Conservation (phyloP, 148 eudicot genomes). For the Vaccinium darrowii region DNA sequence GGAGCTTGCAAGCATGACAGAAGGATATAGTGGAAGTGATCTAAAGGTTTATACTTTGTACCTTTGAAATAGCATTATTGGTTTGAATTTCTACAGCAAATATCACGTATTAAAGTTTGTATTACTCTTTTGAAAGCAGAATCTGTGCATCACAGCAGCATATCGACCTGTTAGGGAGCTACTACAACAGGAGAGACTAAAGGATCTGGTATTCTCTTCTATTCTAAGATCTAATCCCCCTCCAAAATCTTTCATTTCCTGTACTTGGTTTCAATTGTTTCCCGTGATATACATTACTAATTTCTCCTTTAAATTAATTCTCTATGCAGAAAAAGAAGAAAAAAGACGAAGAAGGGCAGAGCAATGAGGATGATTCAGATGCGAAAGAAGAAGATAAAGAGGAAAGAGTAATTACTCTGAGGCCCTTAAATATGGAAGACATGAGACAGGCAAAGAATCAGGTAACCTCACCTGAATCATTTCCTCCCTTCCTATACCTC, state of each 20-base stretch:
- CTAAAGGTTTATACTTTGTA: slow-evolving; percentile 45
- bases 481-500: background rate
- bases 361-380: slow-evolving; percentile 42
- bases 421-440: slow-evolving; percentile 90
- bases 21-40: slow-evolving; percentile 95
- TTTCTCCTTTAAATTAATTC: background rate
- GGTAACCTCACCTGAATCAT: slow-evolving; percentile 35
- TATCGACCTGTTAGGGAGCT: slow-evolving; percentile 94
- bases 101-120: slow-evolving; percentile 8
- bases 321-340: slow-evolving; percentile 58
- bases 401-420: slow-evolving; percentile 59
- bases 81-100: slow-evolving; percentile 1
- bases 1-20: slow-evolving; percentile 89
- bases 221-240: slow-evolving; percentile 2
- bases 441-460: slow-evolving; percentile 90
- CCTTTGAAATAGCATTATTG: slow-evolving; percentile 8
- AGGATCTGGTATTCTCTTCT: slow-evolving; percentile 51
- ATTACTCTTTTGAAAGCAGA: slow-evolving; percentile 43
- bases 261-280: background rate
- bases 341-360: slow-evolving; percentile 50
- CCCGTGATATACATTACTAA: background rate
- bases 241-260: background rate
- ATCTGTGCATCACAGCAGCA: slow-evolving; percentile 84
- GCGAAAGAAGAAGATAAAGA: slow-evolving; percentile 45
- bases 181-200: slow-evolving; percentile 72